phyloP scores from a whole-genome alignment of 257 asterid species.

The Solanum infundibuliforme region DNA sequence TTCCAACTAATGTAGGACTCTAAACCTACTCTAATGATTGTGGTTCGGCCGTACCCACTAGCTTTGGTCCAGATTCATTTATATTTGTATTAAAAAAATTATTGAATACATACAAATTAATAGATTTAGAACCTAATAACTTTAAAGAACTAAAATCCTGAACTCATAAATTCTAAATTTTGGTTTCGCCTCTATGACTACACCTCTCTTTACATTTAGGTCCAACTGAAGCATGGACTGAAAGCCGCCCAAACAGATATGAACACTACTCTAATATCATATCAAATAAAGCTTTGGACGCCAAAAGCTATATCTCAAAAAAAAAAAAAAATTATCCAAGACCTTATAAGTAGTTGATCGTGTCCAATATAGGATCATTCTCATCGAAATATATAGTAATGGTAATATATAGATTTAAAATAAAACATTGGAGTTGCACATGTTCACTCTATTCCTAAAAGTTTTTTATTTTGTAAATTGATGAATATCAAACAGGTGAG shows the following conservation, averaged over 20 bases:
- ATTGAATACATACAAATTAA: too few species aligned
- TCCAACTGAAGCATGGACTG: background rate
- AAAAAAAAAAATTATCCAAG: too few species aligned
- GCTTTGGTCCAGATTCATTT: too few species aligned
- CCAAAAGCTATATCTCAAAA: background rate
- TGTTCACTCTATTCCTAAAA: background rate
- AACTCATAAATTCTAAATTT: too few species aligned
- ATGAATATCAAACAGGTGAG: slow-evolving; percentile 14
- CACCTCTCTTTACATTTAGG: background rate
- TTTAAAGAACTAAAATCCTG: too few species aligned
- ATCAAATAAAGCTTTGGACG: background rate
- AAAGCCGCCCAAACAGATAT: too few species aligned
- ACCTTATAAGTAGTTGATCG: too few species aligned
- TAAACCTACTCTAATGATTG: too few species aligned
- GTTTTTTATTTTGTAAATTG: background rate
- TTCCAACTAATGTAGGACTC: background rate
- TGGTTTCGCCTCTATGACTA: too few species aligned
- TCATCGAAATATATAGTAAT: background rate
- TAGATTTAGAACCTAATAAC: too few species aligned
- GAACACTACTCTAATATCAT: background rate
- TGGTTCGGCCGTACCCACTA: too few species aligned
- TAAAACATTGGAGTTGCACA: background rate
- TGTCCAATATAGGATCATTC: background rate
- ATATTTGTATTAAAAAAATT: too few species aligned
- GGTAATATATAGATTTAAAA: background rate